Percentiles rank a stretch among this genome's conserved stretches.
phyloP scores from a whole-genome alignment of 208 protist species.

The Crithidia expoeki region DNA sequence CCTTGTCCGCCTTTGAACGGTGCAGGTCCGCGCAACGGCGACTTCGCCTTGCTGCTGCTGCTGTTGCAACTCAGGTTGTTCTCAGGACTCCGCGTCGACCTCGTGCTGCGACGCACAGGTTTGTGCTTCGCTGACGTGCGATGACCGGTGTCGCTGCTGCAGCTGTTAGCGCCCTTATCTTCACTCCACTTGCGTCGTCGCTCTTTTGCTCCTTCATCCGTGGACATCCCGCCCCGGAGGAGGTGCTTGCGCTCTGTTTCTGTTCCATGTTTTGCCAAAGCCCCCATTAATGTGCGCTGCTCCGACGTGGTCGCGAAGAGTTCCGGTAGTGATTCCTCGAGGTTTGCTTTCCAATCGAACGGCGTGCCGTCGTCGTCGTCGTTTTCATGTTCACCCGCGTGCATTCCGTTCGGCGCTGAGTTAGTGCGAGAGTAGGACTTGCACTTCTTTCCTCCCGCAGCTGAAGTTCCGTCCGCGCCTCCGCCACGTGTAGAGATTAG shows the following conservation, averaged over 20 bases:
- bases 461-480: not conserved
- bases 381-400: not conserved
- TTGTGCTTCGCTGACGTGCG: conserved; percentile 10
- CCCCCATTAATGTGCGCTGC: conserved; percentile 9
- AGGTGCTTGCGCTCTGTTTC: conserved; percentile 1
- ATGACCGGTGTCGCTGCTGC: not conserved
- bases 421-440: conserved; percentile 2
- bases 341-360: not conserved
- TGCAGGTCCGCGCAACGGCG: too few relatives aligned
- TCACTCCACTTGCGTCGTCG: not conserved
- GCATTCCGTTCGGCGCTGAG: not conserved
- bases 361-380: not conserved
- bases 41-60: too few relatives aligned
- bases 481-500: not conserved
- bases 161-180: not conserved
- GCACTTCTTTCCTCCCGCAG: not conserved
- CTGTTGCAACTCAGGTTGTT: not conserved
- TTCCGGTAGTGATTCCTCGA: not conserved
- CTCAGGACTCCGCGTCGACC: not conserved
- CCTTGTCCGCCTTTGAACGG: too few relatives aligned
- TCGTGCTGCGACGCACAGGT: not conserved
- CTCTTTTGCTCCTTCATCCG: not conserved
- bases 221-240: not conserved
- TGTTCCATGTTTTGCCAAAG: not conserved
- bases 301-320: conserved; percentile 4